These are phyloP conservation scores for Ilyonectria mors-panacis DNA, from an alignment of 2,329 filamentous ascomycete species.

Conservation along the genomic window DNA sequence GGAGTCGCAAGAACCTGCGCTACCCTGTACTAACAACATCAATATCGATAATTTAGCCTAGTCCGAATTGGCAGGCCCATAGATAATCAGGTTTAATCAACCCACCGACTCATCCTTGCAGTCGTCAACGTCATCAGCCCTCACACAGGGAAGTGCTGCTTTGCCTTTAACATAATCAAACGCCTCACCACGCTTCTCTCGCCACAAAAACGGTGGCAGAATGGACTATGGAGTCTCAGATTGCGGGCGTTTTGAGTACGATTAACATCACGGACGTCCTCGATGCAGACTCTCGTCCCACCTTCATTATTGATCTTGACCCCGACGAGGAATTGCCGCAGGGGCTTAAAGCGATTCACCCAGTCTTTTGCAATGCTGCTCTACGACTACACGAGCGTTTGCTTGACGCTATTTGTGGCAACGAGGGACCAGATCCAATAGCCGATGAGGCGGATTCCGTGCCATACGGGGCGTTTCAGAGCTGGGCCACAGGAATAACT, in stretches of 20 bases:
- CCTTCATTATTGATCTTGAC: slow-evolving; percentile 57
- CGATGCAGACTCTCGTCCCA: slow-evolving; percentile 55
- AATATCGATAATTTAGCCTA: no score
- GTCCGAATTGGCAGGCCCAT: no score
- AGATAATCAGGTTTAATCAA: no score
- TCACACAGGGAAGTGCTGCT: no score
- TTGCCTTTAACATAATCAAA: neutral
- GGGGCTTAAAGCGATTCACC: slow-evolving; percentile 44
- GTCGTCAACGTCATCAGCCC: no score
- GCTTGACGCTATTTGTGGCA: slow-evolving; percentile 48
- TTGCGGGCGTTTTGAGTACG: slow-evolving; percentile 45
- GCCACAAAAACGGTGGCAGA: neutral
- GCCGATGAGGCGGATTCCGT: slow-evolving; percentile 5
- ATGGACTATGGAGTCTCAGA: slow-evolving; percentile 31
- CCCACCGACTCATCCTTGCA: no score
- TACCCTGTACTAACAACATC: no score
- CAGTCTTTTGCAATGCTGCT: slow-evolving; percentile 56
- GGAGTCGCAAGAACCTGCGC: no score
- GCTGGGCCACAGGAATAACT: slow-evolving; percentile 59
- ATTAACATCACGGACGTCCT: slow-evolving; percentile 62
- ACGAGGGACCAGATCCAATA: slow-evolving; percentile 8
- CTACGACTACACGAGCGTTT: slow-evolving; percentile 53
- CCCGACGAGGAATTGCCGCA: slow-evolving; percentile 48
- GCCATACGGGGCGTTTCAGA: slow-evolving; percentile 54
- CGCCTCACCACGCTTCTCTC: neutral